Conservation (phyloP, 2,329 filamentous ascomycete genomes). For the Ascocoryne sarcoides region DNA sequence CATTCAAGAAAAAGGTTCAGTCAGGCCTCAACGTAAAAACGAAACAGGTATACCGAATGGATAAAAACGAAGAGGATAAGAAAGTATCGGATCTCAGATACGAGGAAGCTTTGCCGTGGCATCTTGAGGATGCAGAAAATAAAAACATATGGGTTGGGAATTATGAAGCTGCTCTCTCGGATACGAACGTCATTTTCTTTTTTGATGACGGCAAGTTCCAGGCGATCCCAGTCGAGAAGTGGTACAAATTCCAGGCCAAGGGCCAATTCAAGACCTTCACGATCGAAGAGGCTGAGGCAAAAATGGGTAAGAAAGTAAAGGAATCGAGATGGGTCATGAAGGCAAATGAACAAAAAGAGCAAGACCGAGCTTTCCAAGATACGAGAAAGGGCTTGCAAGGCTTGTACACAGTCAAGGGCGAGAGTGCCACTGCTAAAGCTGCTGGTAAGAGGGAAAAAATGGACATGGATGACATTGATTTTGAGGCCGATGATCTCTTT, state of each 20-base stretch:
- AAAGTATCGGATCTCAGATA: conserved; percentile 69
- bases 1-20: conserved; percentile 32
- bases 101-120: conserved; percentile 93
- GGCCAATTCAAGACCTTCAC: conserved; percentile 70
- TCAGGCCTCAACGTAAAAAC: conserved; percentile 78
- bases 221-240: conserved; percentile 90
- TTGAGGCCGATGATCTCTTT: conserved; percentile 64
- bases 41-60: conserved; percentile 76
- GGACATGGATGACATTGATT: conserved; percentile 62
- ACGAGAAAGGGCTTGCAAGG: conserved; percentile 40
- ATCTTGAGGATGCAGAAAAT: conserved; percentile 90
- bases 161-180: conserved; percentile 82
- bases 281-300: conserved; percentile 76
- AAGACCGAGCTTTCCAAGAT: conserved; percentile 48
- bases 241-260: conserved; percentile 81
- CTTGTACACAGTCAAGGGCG: conserved; percentile 50
- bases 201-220: conserved; percentile 63
- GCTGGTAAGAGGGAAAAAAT: conserved; percentile 55
- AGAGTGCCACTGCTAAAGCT: conserved; percentile 54
- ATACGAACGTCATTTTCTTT: conserved; percentile 72
- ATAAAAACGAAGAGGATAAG: conserved; percentile 60
- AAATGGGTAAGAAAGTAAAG: conserved; percentile 70
- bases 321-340: conserved; percentile 75
- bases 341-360: conserved; percentile 48
- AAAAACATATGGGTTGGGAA: conserved; percentile 91